Percentiles rank a stretch among this genome's conserved stretches.
phyloP scores from a whole-genome alignment of 2,329 filamentous ascomycete species.

The Catunica adiposa region DNA sequence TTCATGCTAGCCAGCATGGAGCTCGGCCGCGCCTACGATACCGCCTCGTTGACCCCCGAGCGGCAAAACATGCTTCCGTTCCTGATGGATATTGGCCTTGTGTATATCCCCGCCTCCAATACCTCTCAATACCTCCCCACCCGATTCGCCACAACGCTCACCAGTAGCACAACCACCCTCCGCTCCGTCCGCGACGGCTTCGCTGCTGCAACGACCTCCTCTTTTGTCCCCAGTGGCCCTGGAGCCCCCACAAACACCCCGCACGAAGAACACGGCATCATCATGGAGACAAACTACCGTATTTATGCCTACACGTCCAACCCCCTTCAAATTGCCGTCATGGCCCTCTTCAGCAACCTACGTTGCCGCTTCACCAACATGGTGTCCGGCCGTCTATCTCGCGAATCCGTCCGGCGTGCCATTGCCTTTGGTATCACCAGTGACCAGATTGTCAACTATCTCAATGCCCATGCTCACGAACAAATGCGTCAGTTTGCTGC shows the following conservation, averaged over 20 bases:
- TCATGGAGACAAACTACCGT: conserved; percentile 95
- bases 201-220: conserved; percentile 38
- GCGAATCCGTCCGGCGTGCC: conserved; percentile 72
- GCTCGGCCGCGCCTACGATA: conserved; percentile 81
- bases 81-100: conserved; percentile 79
- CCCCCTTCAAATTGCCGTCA: conserved; percentile 82
- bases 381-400: conserved; percentile 78
- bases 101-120: conserved; percentile 51
- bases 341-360: conserved; percentile 76
- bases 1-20: conserved; percentile 91
- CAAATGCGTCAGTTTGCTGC: conserved; percentile 62
- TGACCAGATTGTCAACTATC: conserved; percentile 87
- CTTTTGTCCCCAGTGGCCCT: conserved; percentile 24
- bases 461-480: conserved; percentile 82
- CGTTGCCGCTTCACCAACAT: conserved; percentile 88
- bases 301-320: conserved; percentile 94
- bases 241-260: conserved; percentile 30
- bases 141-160: conserved; percentile 82
- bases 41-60: conserved; percentile 61
- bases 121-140: conserved; percentile 68
- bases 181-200: conserved; percentile 54
- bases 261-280: conserved; percentile 53
- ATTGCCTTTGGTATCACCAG: conserved; percentile 84
- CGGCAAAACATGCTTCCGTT: conserved; percentile 81
- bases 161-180: conserved; percentile 58